Base-by-base conservation (phyloP, 768 basidiomycete species). In the Leccinum ochraceum region DNA sequence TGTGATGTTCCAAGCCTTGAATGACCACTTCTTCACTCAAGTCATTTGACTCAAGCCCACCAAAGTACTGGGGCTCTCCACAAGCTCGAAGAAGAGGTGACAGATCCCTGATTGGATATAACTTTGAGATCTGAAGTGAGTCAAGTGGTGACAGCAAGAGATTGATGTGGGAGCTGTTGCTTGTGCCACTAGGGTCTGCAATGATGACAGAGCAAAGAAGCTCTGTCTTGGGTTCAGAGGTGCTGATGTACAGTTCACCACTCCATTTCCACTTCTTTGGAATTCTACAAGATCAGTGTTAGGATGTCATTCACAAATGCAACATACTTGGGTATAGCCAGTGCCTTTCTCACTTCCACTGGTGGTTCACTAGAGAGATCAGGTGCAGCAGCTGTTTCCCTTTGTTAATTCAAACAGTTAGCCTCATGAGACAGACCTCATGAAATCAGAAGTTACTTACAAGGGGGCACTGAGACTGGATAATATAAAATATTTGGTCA, bases 261-360 rank as follows among this genome's bases (percentile, higher is more conserved):
- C 78, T 74, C 89, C 89, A 90, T 63, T 78, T 84, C 83, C 83
- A 90, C 56, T 82, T 82, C 67, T 84, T 85, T 22, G 76, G 77
- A 44, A 85, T 82, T 63, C 87, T 88, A 58, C 2, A 46, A 54
- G 44, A 39, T 17, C 24, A 50, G 49, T 50, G 24, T 28, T 30
- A 26, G 14, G 22, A 46, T 46, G 44, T 48, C 2, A 50, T 44
- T 17, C 30, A 53, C 28, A 34, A 49, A 34, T 22, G 24, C 54
- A 63, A 53, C 62, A 70, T 72, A 65, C 72, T 75, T 74, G 48
- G 64, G n/a, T 57, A 72, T 62, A 14, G 60, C 36, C 1, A 28
- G 46, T 54, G 59, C 14, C 58, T 74, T 74, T 2, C 44, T 37
- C 24, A 61, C 20, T 26, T 59, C 61, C 53, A 16, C 53, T 51